These are phyloP conservation scores for Podospora anserina DNA, from an alignment of 495 filamentous ascomycete species.

Conservation along the genomic window DNA sequence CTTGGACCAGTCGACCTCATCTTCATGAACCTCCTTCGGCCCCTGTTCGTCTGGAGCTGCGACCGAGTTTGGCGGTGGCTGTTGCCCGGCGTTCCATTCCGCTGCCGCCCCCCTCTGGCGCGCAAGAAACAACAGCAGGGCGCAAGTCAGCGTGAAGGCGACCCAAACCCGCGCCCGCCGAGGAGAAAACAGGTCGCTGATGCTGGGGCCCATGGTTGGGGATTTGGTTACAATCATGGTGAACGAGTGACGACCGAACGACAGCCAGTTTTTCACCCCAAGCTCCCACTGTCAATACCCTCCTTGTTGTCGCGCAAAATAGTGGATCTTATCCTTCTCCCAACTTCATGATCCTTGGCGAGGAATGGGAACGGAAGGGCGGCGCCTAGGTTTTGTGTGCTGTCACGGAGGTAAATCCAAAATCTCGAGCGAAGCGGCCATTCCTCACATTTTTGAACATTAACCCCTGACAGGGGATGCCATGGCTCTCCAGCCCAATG, in stretches of 20 bases:
- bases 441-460: background rate
- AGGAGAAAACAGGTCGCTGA: background rate
- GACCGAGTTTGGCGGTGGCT: background rate
- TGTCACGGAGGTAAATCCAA: background rate
- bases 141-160: background rate
- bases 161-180: background rate
- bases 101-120: background rate
- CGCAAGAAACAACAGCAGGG: background rate
- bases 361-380: background rate
- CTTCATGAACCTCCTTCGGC: background rate
- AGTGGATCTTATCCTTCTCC: background rate
- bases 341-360: background rate
- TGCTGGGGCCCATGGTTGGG: background rate
- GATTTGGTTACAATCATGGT: background rate
- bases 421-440: background rate
- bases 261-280: no score
- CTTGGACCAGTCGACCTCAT: slow-evolving; percentile 52
- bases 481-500: background rate
- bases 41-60: background rate
- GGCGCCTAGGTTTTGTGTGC: no score
- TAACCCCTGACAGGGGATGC: background rate
- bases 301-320: background rate
- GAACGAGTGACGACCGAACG: no score
- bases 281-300: background rate
- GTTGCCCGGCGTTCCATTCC: background rate